Evolutionary conservation across 148 eudicot genomes (phyloP).

Genomic region (Chenopodium album): DNA sequence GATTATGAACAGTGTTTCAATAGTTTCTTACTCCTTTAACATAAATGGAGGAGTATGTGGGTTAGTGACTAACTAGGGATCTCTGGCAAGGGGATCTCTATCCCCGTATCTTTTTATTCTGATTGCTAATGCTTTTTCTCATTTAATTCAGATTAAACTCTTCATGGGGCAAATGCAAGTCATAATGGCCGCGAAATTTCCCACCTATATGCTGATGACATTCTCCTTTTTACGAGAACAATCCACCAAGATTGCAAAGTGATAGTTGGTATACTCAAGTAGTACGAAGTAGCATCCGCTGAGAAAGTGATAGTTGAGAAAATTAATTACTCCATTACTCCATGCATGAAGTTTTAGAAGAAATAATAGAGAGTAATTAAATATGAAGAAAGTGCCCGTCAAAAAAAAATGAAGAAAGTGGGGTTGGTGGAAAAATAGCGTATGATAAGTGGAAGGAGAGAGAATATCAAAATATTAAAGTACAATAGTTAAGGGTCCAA

Average conservation of each 20-base stretch:
- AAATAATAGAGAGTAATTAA: too few species aligned
- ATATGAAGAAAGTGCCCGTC: too few species aligned
- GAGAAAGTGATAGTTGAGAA: not conserved
- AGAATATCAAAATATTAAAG: too few species aligned
- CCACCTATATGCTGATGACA: constrained; percentile 18
- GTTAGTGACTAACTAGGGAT: not conserved
- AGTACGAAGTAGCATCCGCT: not conserved
- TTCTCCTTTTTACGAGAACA: not conserved
- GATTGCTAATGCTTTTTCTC: not conserved
- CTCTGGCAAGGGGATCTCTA: not conserved
- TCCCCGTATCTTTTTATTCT: not conserved
- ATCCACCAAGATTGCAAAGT: not conserved
- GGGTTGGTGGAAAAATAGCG: too few species aligned
- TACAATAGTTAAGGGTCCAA: too few species aligned
- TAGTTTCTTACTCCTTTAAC: not conserved
- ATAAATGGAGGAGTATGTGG: not conserved
- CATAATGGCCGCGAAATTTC: not conserved
- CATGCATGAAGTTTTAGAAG: too few species aligned
- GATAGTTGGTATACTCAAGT: not conserved
- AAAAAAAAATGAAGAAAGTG: too few species aligned
- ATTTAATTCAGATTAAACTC: too few species aligned
- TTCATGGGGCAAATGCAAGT: not conserved
- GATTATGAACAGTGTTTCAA: not conserved
- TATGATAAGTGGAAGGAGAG: too few species aligned
- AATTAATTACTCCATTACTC: not conserved